Percentiles rank a stretch among this genome's conserved stretches.
phyloP scores from a whole-genome alignment of 73 alveolate genomes.

The Tetrahymena borealis region DNA sequence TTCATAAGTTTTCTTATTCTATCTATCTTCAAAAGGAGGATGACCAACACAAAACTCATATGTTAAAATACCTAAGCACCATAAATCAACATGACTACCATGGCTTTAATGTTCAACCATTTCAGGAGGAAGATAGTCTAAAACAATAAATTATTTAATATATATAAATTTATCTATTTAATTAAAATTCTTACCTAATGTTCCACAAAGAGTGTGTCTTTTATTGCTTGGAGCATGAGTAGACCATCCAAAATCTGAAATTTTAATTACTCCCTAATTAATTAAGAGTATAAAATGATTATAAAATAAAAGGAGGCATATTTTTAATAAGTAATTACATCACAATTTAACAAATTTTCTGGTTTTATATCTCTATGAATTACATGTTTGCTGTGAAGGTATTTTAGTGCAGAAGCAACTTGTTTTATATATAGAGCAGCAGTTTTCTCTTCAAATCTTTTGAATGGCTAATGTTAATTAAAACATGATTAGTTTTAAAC shows the following conservation, averaged over 20 bases:
- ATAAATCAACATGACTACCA: conserved; percentile 85
- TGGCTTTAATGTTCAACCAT: conserved; percentile 81
- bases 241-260: conserved; percentile 66
- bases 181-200: conserved; percentile 3
- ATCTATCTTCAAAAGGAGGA: conserved; percentile 83
- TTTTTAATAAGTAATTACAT: background rate
- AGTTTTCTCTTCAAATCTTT: conserved; percentile 55
- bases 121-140: conserved; percentile 97
- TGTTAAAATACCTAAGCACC: conserved; percentile 94
- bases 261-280: conserved; percentile 22
- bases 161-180: background rate
- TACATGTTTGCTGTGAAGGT: conserved; percentile 60
- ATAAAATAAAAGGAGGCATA: background rate
- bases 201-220: conserved; percentile 35
- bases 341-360: conserved; percentile 59
- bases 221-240: conserved; percentile 44
- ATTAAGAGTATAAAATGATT: background rate
- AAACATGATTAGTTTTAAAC: background rate
- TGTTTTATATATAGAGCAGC: conserved; percentile 54
- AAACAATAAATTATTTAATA: background rate
- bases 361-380: conserved; percentile 80
- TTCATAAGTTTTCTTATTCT: conserved; percentile 36
- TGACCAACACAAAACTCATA: conserved; percentile 89
- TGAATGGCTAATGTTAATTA: background rate
- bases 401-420: conserved; percentile 59